Base-by-base conservation (phyloP, 108 stramenopile genomes). In the Hondaea fermentalgiana region DNA sequence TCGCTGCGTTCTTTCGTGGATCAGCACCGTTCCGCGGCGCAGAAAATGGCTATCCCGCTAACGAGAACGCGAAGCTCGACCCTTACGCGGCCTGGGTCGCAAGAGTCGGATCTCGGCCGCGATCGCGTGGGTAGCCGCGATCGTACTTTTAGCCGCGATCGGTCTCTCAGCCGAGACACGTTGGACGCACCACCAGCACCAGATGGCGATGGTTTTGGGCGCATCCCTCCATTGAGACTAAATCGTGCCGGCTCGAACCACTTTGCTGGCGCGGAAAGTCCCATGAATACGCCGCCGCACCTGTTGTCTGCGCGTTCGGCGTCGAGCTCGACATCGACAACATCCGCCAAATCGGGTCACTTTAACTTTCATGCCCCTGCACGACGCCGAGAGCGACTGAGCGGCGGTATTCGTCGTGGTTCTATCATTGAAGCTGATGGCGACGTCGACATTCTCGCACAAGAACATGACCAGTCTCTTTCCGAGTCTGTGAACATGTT, bases 281-380 rank as follows among this genome's bases (percentile, higher is more conserved):
- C 76, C 6, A 53, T 83, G 76, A 83, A 83, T 23, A 83, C 76
- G n/a, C 76, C 76, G 23, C 76, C 76, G 45, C 76, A 83, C 51
- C n/a, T 83, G 0, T 45, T 83, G 14, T 83, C 76, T n/a, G 45
- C 76, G 45, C 45, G 51, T 6, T 83, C 76, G 6, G 76, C 76
- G 14, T 53, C 76, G 28, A 83, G 76, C 28, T 45, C 76, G 28
- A 83, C 45, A 6, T 83, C 76, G 51, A 42, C 8, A 8, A 53
- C 76, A 6, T 83, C 76, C 10, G 45, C 76, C 6, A 53, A 47
- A 23, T 83, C 76, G n/a, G 19, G 49, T 53, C 76, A 83, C 28
- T 83, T 83, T 23, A 53, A 47, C 49, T 83, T 83, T 83, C 76
- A 83, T 21, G 76, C 49, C 51, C 76, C 45, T 21, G n/a, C 23